Evolutionary conservation across 495 filamentous ascomycete species (phyloP).

Genomic region (Echria macrotheca): DNA sequence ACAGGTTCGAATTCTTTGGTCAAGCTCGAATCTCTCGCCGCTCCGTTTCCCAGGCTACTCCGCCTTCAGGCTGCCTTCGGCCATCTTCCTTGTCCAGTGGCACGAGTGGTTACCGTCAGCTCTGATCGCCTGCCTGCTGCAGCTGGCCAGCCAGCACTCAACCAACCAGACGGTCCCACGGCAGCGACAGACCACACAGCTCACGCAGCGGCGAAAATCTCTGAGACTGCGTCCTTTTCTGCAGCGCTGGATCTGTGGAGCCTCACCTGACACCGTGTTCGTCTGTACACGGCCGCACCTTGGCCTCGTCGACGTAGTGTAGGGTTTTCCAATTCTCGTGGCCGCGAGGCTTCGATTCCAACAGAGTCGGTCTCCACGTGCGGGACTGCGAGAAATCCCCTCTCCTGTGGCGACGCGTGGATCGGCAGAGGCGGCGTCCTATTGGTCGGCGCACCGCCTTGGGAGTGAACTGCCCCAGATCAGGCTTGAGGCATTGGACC

Average conservation of each 20-base stretch:
- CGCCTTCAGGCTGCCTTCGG: constrained; percentile 6
- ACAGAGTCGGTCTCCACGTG: background rate
- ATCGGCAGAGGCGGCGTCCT: background rate
- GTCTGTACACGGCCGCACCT: too few species aligned
- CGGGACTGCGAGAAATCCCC: background rate
- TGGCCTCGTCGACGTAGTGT: too few species aligned
- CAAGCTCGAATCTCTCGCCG: background rate
- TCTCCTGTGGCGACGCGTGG: background rate
- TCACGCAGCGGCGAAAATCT: constrained; percentile 2
- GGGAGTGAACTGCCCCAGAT: background rate
- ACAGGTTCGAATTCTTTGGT: background rate
- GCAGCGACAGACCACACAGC: constrained; percentile 5
- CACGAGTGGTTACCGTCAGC: constrained; percentile 1
- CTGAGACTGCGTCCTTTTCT: constrained; percentile 9
- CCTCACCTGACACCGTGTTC: constrained; percentile 9
- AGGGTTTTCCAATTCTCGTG: too few species aligned
- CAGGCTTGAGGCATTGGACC: constrained; percentile 3
- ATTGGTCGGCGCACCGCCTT: constrained; percentile 1
- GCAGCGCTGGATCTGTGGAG: background rate
- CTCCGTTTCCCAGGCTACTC: constrained; percentile 10
- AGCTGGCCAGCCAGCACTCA: constrained; percentile 1
- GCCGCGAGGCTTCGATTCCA: too few species aligned
- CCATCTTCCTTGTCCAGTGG: too few species aligned
- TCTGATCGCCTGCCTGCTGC: constrained; percentile 10
- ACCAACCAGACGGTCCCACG: constrained; percentile 24